Evolutionary conservation across 1,284 basidiomycete species (phyloP), one percentile per base, ranked within the genome.

Genomic region (Fomitiporia mediterranea): DNA sequence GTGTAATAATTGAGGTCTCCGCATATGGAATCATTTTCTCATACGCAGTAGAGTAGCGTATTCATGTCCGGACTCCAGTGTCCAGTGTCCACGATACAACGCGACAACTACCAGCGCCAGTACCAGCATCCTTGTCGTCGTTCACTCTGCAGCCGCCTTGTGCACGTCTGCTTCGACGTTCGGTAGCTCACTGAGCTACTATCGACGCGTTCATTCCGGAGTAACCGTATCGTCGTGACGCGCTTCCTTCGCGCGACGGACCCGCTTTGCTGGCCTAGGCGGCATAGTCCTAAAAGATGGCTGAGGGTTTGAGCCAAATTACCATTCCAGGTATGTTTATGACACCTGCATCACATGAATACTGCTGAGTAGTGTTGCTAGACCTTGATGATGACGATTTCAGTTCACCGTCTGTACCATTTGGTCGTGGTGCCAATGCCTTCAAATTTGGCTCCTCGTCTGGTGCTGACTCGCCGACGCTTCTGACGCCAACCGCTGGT

Each of bases 321-420:
- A 89, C 86, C 51, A 90, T 91, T 62, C 88, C 88, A 70, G 86
- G 88, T 88, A 63, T 63, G 75, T 68, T 42, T 23, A n/a, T n/a
- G 46, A 37, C 38, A 37, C 60, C 32, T 27, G 34, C 28, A 44
- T 35, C 27, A 57, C 8, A 27, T 56, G 43, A 25, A 46, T 23
- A 48, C 39, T 37, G 43, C 43, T 37, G 19, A 35, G 35, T 23
- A n/a, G 6, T 19, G 44, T 28, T 13, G 13, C 19, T 56, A 89
- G 85, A 86, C 65, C 84, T 89, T 68, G 82, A 82, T 64, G 87
- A 90, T 63, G 86, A 86, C 59, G 82, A 87, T 61, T 82, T 78
- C 62, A 75, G 74, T 59, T 76, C 82, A 3, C 78, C 79, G 17
- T 76, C 85, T 15, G 80, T 77, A 51, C 82, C 84, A 6, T 88